Evolutionary conservation across 176 grass and related monocot genomes (phyloP).

Genomic region (Avena atlantica): DNA sequence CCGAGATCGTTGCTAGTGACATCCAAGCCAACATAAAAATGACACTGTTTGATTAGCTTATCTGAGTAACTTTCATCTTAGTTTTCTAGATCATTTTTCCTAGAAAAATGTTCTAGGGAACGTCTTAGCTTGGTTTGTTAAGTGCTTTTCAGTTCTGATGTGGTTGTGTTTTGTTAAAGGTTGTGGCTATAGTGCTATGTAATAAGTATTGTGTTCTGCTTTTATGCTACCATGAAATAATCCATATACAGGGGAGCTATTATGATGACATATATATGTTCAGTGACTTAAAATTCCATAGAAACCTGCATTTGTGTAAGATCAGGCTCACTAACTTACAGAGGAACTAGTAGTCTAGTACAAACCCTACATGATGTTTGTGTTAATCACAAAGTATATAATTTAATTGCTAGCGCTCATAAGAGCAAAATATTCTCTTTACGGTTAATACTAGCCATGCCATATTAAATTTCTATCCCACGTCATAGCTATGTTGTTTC

Average conservation of each 20-base stretch:
- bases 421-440: background rate
- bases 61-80: background rate
- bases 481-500: background rate
- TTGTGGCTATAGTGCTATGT: background rate
- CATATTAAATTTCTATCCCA: background rate
- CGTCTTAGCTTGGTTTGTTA: background rate
- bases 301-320: background rate
- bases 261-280: background rate
- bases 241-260: background rate
- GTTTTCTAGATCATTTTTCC: background rate
- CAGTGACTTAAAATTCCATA: no score
- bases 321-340: background rate
- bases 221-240: background rate
- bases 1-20: conserved; percentile 54
- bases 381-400: background rate
- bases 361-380: background rate
- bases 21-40: conserved; percentile 42
- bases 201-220: background rate
- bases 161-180: background rate
- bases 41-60: background rate
- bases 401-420: background rate
- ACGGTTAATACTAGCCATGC: background rate
- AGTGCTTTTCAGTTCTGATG: background rate
- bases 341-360: background rate
- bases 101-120: background rate